Evolutionary conservation across 257 asterid genomes (phyloP).

Genomic region (Scutellaria barbata): DNA sequence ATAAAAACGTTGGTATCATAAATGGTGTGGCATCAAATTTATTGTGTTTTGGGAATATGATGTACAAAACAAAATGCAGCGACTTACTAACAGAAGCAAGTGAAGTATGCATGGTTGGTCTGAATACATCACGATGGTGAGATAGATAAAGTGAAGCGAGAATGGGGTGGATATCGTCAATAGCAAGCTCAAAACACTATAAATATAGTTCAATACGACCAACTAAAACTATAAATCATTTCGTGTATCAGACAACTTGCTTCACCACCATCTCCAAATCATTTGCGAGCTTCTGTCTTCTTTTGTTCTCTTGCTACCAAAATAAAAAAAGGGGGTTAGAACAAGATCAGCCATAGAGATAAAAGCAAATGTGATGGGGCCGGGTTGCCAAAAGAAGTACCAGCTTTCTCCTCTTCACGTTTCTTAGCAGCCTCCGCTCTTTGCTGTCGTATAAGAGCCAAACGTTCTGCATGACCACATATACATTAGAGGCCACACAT

Average conservation of each 20-base stretch:
- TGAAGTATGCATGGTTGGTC: not conserved
- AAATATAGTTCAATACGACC: constrained; percentile 6
- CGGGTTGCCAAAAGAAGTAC: constrained; percentile 38
- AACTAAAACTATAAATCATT: constrained; percentile 26
- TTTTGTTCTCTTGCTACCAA: constrained; percentile 82
- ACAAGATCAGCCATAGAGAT: not conserved
- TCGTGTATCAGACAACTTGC: constrained; percentile 29
- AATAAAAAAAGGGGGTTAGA: not conserved
- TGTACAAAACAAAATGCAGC: constrained; percentile 19
- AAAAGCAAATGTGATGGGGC: not conserved
- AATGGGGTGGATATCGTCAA: constrained; percentile 11
- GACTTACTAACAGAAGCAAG: not conserved
- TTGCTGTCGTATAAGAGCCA: constrained; percentile 85
- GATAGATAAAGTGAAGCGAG: constrained; percentile 15
- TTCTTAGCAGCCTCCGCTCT: constrained; percentile 95
- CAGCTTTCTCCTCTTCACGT: constrained; percentile 95
- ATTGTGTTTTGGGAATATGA: constrained; percentile 3
- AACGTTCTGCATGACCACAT: constrained; percentile 57
- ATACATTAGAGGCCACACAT: not conserved
- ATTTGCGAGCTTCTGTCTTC: constrained; percentile 85
- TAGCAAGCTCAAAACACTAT: constrained; percentile 21
- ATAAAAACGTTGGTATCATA: not conserved
- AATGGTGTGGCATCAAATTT: constrained; percentile 5
- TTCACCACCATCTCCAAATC: constrained; percentile 35
- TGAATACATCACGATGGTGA: constrained; percentile 25